phyloP scores from a whole-genome alignment of 2,329 filamentous ascomycete genomes.

The Aquanectria penicillioides region DNA sequence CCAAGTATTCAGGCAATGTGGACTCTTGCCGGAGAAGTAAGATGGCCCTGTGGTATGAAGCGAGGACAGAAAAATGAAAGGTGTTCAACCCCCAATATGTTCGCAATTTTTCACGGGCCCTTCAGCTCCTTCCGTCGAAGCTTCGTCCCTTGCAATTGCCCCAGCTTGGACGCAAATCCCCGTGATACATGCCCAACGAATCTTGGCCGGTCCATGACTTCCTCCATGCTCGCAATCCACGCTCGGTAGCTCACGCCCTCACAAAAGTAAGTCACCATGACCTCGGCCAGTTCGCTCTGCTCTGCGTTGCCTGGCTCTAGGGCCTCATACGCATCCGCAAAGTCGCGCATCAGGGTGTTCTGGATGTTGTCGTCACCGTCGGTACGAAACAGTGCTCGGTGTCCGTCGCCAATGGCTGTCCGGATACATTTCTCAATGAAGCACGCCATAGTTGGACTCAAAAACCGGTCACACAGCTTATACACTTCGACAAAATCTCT shows the following conservation, averaged over 20 bases:
- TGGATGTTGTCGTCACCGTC: slow-evolving; percentile 41
- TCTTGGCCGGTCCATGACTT: slow-evolving; percentile 39
- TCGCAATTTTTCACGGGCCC: slow-evolving; percentile 37
- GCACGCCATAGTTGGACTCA: slow-evolving; percentile 42
- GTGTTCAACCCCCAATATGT: no score
- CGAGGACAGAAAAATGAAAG: no score
- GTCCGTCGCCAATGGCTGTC: slow-evolving; percentile 44
- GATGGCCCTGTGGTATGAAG: no score
- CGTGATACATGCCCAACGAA: slow-evolving; percentile 46
- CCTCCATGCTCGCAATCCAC: slow-evolving; percentile 40
- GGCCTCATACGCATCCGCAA: slow-evolving; percentile 49
- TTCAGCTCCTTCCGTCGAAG: slow-evolving; percentile 44
- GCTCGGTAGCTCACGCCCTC: slow-evolving; percentile 43
- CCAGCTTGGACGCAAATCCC: slow-evolving; percentile 45
- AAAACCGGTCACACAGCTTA: slow-evolving; percentile 50
- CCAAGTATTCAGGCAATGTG: no score
- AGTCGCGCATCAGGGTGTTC: slow-evolving; percentile 44
- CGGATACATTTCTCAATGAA: slow-evolving; percentile 46
- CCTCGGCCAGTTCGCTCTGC: slow-evolving; percentile 36
- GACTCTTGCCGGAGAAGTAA: no score
- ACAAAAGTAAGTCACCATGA: slow-evolving; percentile 47
- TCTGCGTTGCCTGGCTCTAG: slow-evolving; percentile 34
- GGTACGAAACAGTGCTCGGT: slow-evolving; percentile 46
- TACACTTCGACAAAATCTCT: slow-evolving; percentile 48
- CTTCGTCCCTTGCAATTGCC: slow-evolving; percentile 35